Percentiles rank a stretch among this genome's conserved stretches.
Conservation (phyloP, 139 green algal genomes). For the Picochlorum costavermella region DNA sequence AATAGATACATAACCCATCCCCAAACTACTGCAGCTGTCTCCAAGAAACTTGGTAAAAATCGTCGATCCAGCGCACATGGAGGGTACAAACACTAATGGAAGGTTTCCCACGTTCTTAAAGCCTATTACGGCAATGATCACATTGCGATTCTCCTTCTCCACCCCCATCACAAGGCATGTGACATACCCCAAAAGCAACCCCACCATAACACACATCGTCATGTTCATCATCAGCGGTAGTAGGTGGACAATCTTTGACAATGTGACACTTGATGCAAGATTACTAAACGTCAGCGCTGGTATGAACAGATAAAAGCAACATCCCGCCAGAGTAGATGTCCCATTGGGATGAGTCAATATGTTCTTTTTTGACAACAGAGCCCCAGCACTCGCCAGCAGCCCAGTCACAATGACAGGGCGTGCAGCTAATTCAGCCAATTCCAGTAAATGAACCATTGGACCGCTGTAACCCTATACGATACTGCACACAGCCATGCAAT, state of each 20-base stretch:
- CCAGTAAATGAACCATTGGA: background rate
- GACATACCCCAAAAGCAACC: slow-evolving; percentile 12
- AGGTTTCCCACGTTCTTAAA: slow-evolving; percentile 32
- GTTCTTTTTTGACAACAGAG: slow-evolving; percentile 8
- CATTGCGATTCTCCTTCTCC: background rate
- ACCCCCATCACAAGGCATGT: slow-evolving; percentile 1
- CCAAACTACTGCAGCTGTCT: slow-evolving; percentile 11
- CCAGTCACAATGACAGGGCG: slow-evolving; percentile 14
- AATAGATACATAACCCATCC: slow-evolving; percentile 16
- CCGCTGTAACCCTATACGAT: too few species aligned
- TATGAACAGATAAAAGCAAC: slow-evolving; percentile 18
- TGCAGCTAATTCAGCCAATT: slow-evolving; percentile 13
- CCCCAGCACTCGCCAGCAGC: slow-evolving; percentile 13
- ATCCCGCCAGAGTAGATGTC: slow-evolving; percentile 2
- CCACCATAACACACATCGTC: slow-evolving; percentile 10
- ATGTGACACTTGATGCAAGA: slow-evolving; percentile 12
- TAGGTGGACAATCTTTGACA: slow-evolving; percentile 15
- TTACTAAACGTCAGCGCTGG: slow-evolving; percentile 21
- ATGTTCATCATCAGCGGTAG: slow-evolving; percentile 30
- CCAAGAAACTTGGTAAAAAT: slow-evolving; percentile 18
- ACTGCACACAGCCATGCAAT: too few species aligned
- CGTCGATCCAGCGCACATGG: slow-evolving; percentile 16
- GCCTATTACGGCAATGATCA: background rate
- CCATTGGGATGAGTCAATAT: background rate
- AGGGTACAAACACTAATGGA: slow-evolving; percentile 23